phyloP scores from a whole-genome alignment of 2,329 filamentous ascomycete genomes.

The Alternaria solani region DNA sequence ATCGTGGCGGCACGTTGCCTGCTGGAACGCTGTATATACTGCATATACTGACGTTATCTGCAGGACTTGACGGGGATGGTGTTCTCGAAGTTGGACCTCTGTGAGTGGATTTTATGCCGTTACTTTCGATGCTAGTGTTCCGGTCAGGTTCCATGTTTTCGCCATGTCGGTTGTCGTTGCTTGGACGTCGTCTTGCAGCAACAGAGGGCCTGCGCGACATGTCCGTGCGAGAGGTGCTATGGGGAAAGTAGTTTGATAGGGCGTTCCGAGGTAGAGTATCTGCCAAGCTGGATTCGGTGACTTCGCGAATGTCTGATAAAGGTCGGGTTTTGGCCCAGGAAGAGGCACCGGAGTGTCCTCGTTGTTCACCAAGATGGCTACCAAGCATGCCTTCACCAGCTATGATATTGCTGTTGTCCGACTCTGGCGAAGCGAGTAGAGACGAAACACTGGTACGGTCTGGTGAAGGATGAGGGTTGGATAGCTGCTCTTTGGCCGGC shows the following conservation, averaged over 20 bases:
- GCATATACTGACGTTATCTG: constrained; percentile 50
- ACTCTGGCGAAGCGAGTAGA: constrained; percentile 18
- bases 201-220: constrained; percentile 45
- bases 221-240: constrained; percentile 38
- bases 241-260: constrained; percentile 30
- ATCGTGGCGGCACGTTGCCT: constrained; percentile 55
- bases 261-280: constrained; percentile 47
- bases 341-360: constrained; percentile 32
- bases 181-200: constrained; percentile 41
- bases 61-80: constrained; percentile 43
- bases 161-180: constrained; percentile 36
- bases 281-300: constrained; percentile 58
- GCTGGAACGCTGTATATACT: constrained; percentile 58
- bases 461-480: constrained; percentile 25
- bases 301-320: constrained; percentile 60
- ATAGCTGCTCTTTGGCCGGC: constrained; percentile 28
- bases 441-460: constrained; percentile 25
- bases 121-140: constrained; percentile 40
- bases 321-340: constrained; percentile 52
- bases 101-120: constrained; percentile 37
- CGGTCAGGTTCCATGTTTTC: constrained; percentile 41
- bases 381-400: constrained; percentile 38
- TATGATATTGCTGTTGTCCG: constrained; percentile 19
- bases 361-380: constrained; percentile 35
- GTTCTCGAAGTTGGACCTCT: constrained; percentile 40